A percentile compares a stretch with the other conserved stretches of the same genome.
phyloP scores from a whole-genome alignment of 306 rosid genomes.

The Cicer judaicum region DNA sequence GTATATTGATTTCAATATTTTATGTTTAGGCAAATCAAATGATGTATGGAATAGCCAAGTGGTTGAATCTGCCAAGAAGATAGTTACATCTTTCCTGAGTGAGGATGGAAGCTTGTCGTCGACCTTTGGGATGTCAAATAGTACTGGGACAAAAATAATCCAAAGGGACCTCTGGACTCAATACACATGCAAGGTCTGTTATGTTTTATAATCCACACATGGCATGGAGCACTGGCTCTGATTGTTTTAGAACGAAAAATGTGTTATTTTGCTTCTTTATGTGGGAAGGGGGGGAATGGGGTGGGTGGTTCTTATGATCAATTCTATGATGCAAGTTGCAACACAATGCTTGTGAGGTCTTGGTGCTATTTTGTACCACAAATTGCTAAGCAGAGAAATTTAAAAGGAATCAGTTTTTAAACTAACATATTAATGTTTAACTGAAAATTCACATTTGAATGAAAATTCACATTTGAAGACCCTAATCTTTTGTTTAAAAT shows the following conservation, averaged over 20 bases:
- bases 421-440: neutral
- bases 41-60: conserved; percentile 68
- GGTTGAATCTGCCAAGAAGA: conserved; percentile 63
- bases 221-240: neutral
- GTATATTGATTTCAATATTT: conserved; percentile 10
- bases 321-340: neutral
- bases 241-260: neutral
- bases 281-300: conserved; percentile 3
- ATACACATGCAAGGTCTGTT: conserved; percentile 77
- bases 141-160: conserved; percentile 47
- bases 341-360: conserved; percentile 17
- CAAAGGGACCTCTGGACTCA: conserved; percentile 92
- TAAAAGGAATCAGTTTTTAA: conserved; percentile 1
- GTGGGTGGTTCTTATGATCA: neutral
- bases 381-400: neutral
- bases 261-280: conserved; percentile 16
- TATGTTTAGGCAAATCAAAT: conserved; percentile 64
- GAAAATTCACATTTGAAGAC: neutral
- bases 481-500: neutral
- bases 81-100: conserved; percentile 61
- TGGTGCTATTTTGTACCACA: conserved; percentile 19
- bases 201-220: conserved; percentile 31
- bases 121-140: conserved; percentile 37
- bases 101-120: conserved; percentile 46
- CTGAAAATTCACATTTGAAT: neutral